phyloP scores from a whole-genome alignment of 306 rosid species.

The Morella rubra region DNA sequence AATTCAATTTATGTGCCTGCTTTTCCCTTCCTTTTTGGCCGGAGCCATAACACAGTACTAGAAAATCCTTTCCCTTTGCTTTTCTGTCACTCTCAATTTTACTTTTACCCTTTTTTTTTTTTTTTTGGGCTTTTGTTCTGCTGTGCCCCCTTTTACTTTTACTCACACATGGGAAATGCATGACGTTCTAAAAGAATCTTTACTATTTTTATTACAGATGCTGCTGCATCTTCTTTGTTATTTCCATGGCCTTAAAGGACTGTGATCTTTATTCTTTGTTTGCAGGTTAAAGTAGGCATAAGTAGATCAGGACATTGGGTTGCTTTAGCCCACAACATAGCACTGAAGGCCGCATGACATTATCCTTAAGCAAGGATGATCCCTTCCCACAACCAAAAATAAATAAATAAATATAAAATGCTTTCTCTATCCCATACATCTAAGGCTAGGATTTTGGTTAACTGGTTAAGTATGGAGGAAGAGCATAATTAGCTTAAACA shows the following conservation, averaged over 20 bases:
- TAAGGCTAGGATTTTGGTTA: too few relatives aligned
- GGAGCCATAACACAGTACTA: neutral
- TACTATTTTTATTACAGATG: neutral
- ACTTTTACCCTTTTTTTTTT: neutral
- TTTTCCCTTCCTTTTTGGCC: neutral
- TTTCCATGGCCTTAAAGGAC: neutral
- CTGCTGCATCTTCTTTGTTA: slow-evolving; percentile 5
- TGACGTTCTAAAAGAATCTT: neutral
- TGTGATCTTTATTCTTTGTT: neutral
- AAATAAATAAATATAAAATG: too few relatives aligned
- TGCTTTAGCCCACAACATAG: neutral
- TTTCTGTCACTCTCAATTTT: slow-evolving; percentile 1
- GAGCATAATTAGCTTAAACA: too few relatives aligned
- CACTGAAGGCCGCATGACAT: too few relatives aligned
- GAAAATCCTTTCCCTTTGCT: neutral
- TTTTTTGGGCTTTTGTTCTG: too few relatives aligned
- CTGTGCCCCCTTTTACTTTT: neutral
- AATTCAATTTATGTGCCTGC: neutral
- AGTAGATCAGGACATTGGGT: neutral
- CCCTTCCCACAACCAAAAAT: too few relatives aligned
- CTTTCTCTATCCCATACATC: too few relatives aligned
- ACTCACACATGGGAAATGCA: neutral
- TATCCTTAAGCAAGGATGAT: too few relatives aligned
- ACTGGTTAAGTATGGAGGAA: too few relatives aligned
- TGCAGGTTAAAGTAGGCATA: neutral